A percentile compares a stretch with the other conserved stretches of the same genome.
Conservation (phyloP, 176 grass and related monocot genomes). For the Miscanthus lutarioriparius region DNA sequence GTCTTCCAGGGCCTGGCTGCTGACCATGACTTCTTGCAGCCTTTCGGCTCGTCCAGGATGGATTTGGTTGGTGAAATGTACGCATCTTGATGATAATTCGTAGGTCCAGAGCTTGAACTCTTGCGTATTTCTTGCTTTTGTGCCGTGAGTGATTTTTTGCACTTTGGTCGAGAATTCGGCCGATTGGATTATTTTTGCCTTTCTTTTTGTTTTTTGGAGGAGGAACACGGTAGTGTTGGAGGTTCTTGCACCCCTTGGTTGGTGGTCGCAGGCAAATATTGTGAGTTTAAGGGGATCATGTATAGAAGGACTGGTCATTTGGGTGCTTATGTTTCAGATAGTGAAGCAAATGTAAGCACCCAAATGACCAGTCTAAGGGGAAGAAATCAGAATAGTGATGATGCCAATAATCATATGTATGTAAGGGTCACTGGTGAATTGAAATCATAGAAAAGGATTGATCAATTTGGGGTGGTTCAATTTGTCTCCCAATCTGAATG, state of each 20-base stretch:
- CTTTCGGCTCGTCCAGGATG: conserved; percentile 46
- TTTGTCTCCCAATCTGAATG: conserved; percentile 4
- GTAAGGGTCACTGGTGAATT: background rate
- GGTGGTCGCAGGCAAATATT: conserved; percentile 3
- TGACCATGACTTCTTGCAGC: conserved; percentile 37
- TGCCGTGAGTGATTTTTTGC: conserved; percentile 17
- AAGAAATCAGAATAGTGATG: background rate
- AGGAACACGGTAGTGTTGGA: conserved; percentile 7
- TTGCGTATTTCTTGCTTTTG: background rate
- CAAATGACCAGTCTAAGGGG: background rate
- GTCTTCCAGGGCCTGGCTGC: conserved; percentile 44
- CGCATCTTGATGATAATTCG: background rate
- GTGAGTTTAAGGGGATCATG: conserved; percentile 11
- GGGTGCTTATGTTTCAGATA: background rate
- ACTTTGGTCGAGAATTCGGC: conserved; percentile 24
- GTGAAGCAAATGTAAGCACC: background rate
- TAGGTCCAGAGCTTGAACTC: conserved; percentile 4
- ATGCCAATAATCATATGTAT: conserved; percentile 22
- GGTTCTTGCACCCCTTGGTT: conserved; percentile 16
- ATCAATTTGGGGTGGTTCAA: background rate
- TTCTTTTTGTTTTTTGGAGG: background rate
- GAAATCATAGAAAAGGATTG: conserved; percentile 16
- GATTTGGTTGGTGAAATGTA: conserved; percentile 53
- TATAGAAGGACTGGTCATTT: conserved; percentile 18
- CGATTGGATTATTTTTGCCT: background rate